Percentiles rank a stretch among this genome's conserved stretches.
Conservation (phyloP, 2,329 filamentous ascomycete species). For the Scedosporium apiospermum region DNA sequence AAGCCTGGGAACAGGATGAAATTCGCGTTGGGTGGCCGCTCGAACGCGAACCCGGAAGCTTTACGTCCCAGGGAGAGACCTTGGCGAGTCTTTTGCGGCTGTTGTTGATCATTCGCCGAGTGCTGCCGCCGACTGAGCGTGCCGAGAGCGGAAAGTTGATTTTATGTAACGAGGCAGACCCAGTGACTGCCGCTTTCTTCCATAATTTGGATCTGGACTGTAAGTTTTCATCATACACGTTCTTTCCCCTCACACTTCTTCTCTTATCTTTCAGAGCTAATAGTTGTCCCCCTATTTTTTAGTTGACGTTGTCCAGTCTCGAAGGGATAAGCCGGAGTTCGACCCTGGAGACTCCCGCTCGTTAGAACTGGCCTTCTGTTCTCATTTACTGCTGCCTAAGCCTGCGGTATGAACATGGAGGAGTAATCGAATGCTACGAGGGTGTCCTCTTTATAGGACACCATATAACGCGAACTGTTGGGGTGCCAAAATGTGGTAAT, state of each 20-base stretch:
- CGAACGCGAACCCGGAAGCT: slow-evolving; percentile 44
- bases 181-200: slow-evolving; percentile 41
- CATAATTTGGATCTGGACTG: slow-evolving; percentile 46
- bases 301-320: slow-evolving; percentile 25
- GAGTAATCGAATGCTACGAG: not conserved
- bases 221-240: slow-evolving; percentile 25
- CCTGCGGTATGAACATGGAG: not conserved
- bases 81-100: slow-evolving; percentile 51
- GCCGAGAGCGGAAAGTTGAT: slow-evolving; percentile 33
- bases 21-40: slow-evolving; percentile 52
- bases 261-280: not conserved
- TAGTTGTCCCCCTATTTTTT: not conserved
- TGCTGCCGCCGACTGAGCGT: slow-evolving; percentile 43
- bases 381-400: slow-evolving; percentile 32
- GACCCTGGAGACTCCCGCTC: slow-evolving; percentile 39
- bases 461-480: no score
- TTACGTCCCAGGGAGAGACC: slow-evolving; percentile 48
- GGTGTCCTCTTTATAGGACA: no score
- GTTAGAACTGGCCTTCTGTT: slow-evolving; percentile 40
- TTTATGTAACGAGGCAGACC: slow-evolving; percentile 35
- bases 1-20: slow-evolving; percentile 56
- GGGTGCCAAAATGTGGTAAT: no score
- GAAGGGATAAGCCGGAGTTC: slow-evolving; percentile 43
- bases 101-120: slow-evolving; percentile 51
- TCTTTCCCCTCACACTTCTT: not conserved